phyloP scores from a whole-genome alignment of 805 yeast genomes.

The Spathaspora boniae region DNA sequence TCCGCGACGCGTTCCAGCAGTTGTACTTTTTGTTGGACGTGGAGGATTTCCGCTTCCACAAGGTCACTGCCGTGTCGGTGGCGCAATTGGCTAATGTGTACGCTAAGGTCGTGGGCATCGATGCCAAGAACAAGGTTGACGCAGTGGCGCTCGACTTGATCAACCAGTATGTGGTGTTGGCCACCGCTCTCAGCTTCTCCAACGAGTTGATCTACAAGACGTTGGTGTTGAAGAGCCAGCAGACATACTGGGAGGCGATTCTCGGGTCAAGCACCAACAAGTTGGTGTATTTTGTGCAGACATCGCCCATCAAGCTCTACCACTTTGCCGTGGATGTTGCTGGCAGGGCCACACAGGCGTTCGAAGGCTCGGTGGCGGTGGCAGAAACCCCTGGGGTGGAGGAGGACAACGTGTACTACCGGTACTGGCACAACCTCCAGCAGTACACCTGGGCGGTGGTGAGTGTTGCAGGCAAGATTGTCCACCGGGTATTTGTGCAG shows the following conservation, averaged over 20 bases:
- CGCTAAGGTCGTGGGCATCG: slow-evolving; percentile 5
- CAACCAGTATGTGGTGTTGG: slow-evolving; percentile 20
- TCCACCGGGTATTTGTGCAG: slow-evolving; percentile 10
- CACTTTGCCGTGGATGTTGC: slow-evolving; percentile 11
- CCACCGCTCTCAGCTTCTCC: slow-evolving; percentile 26
- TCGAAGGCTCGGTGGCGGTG: slow-evolving; percentile 1
- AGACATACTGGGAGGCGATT: slow-evolving; percentile 34
- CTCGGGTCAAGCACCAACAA: slow-evolving; percentile 22
- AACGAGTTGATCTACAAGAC: slow-evolving; percentile 33
- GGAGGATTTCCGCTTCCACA: slow-evolving; percentile 17
- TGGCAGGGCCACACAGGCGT: slow-evolving; percentile 1
- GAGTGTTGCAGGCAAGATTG: slow-evolving; percentile 7
- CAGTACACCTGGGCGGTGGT: slow-evolving; percentile 6
- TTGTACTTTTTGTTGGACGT: slow-evolving; percentile 19
- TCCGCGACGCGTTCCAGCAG: slow-evolving; percentile 22
- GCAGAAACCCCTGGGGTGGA: slow-evolving; percentile 9
- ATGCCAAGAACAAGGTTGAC: slow-evolving; percentile 5
- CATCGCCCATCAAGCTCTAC: slow-evolving; percentile 26
- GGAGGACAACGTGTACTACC: slow-evolving; percentile 16
- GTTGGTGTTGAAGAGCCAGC: slow-evolving; percentile 26
- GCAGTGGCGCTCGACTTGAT: slow-evolving; percentile 14
- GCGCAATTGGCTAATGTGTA: slow-evolving; percentile 11
- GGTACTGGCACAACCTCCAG: slow-evolving; percentile 8
- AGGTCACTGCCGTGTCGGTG: slow-evolving; percentile 10
- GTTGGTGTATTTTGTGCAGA: slow-evolving; percentile 31